A percentile compares a stretch with the other conserved stretches of the same genome.
Conservation (phyloP, 768 basidiomycete species). For the Termitomyces sp. region DNA sequence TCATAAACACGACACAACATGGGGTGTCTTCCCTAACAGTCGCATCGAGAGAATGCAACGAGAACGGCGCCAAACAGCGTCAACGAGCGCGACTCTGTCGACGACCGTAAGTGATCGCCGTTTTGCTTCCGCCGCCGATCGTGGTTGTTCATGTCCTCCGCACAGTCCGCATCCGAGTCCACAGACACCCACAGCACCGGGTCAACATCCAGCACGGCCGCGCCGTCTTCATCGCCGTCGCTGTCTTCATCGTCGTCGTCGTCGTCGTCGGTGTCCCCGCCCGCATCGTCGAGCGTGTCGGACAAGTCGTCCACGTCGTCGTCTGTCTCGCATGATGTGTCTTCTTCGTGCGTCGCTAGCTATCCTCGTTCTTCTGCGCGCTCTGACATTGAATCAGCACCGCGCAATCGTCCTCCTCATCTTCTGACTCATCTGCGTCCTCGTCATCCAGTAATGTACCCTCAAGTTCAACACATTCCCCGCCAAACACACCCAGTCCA, state of each 20-base stretch:
- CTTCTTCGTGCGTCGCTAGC: not conserved
- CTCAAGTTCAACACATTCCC: not conserved
- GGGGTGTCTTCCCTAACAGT: not conserved
- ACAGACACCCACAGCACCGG: not conserved
- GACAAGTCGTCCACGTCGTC: not conserved
- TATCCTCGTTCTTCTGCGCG: not conserved
- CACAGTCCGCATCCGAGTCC: not conserved
- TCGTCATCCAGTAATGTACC: not conserved
- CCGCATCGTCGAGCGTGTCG: not conserved
- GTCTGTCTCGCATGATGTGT: not conserved
- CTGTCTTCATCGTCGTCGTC: not conserved
- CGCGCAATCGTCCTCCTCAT: not conserved
- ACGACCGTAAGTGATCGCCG: not conserved
- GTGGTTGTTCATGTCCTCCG: not conserved
- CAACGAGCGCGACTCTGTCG: not conserved
- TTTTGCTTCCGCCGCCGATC: not conserved
- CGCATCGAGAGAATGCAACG: not conserved
- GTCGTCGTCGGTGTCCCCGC: not conserved
- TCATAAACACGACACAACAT: not conserved
- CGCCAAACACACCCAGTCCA: not conserved
- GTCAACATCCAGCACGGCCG: not conserved
- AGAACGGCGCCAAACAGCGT: not conserved
- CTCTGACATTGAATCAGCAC: not conserved
- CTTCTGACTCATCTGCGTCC: not conserved
- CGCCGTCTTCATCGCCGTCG: not conserved